These are phyloP conservation scores for Rasamsonia emersonii DNA, from an alignment of 2,329 filamentous ascomycete genomes.

Conservation along the genomic window DNA sequence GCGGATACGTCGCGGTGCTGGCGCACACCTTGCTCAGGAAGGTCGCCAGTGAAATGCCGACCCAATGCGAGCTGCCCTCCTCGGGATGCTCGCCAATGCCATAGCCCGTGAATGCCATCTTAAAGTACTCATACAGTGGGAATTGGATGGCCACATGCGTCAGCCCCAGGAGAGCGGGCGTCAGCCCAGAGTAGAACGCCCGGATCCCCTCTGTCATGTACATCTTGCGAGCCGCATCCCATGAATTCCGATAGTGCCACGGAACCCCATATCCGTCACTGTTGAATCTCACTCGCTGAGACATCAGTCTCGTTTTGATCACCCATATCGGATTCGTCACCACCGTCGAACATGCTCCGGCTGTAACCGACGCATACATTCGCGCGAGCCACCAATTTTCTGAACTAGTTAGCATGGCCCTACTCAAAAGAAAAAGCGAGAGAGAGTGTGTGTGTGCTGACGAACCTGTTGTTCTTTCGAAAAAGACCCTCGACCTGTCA, in stretches of 20 bases:
- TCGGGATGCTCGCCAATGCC: constrained; percentile 68
- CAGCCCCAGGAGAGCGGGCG: constrained; percentile 81
- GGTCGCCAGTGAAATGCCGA: constrained; percentile 78
- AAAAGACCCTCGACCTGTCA: constrained; percentile 71
- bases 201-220: constrained; percentile 78
- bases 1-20: constrained; percentile 90
- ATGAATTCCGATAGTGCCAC: constrained; percentile 85
- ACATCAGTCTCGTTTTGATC: constrained; percentile 97
- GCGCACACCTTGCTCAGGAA: constrained; percentile 91
- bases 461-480: constrained; percentile 59
- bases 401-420: constrained; percentile 23
- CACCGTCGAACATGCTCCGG: constrained; percentile 85
- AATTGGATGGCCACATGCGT: constrained; percentile 97
- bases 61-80: constrained; percentile 59
- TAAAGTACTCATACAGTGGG: constrained; percentile 88
- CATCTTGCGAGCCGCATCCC: constrained; percentile 94
- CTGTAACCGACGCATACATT: constrained; percentile 82
- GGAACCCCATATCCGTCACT: constrained; percentile 43
- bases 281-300: constrained; percentile 58
- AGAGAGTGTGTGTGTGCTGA: neutral
- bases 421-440: too few relatives aligned
- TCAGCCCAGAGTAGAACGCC: constrained; percentile 92
- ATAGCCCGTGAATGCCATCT: constrained; percentile 79
- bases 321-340: constrained; percentile 99
- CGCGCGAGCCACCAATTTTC: constrained; percentile 71